Conservation (phyloP, 106 monocot genomes). For the Dactylorhiza incarnata region DNA sequence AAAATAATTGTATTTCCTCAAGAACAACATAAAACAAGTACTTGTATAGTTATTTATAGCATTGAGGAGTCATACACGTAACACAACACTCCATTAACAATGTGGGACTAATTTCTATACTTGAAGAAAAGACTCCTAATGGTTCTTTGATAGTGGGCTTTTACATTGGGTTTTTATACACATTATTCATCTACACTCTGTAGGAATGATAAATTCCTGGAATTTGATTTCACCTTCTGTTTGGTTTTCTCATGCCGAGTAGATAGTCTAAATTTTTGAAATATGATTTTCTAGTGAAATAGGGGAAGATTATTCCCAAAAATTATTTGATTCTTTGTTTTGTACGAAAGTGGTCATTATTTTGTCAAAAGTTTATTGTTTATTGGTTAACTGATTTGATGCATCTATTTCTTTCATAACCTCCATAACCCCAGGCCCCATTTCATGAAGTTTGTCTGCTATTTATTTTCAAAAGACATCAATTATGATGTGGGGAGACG, state of each 20-base stretch:
- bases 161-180: too few relatives aligned
- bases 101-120: too few relatives aligned
- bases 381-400: background rate
- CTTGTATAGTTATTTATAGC: too few relatives aligned
- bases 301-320: background rate
- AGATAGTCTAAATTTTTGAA: background rate
- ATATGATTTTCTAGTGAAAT: background rate
- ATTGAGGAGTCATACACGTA: too few relatives aligned
- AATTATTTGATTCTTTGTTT: background rate
- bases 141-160: too few relatives aligned
- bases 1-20: too few relatives aligned
- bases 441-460: background rate
- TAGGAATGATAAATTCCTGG: background rate
- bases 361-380: background rate
- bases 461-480: background rate
- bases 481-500: background rate
- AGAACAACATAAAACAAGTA: too few relatives aligned
- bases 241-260: background rate
- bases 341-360: background rate
- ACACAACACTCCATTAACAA: too few relatives aligned
- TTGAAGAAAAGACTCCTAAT: too few relatives aligned
- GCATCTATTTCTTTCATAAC: background rate
- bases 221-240: background rate
- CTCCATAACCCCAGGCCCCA: background rate
- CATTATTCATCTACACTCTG: too few relatives aligned